Conservation (phyloP, 352 stramenopile species). For the Phytophthora aleatoria region DNA sequence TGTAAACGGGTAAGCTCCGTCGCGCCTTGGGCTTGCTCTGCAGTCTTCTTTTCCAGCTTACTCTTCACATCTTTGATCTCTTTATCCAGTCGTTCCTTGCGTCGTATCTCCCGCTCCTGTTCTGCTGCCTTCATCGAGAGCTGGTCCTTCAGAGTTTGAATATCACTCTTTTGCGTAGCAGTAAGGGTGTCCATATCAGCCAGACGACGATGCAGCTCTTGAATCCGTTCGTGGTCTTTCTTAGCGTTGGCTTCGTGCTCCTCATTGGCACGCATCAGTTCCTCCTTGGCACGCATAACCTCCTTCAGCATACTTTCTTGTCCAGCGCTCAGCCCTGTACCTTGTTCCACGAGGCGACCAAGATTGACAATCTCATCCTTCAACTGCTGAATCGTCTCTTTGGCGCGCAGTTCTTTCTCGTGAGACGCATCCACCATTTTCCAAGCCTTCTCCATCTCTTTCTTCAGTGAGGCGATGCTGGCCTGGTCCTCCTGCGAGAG, state of each 20-base stretch:
- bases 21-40: slow-evolving; percentile 53
- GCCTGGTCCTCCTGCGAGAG: slow-evolving; percentile 94
- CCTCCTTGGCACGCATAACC: slow-evolving; percentile 90
- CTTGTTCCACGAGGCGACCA: slow-evolving; percentile 95
- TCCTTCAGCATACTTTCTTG: slow-evolving; percentile 95
- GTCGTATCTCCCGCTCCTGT: slow-evolving; percentile 87
- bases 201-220: slow-evolving; percentile 77
- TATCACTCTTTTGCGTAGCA: slow-evolving; percentile 65
- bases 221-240: slow-evolving; percentile 82
- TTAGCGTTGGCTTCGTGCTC: slow-evolving; percentile 81
- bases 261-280: slow-evolving; percentile 87
- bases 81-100: slow-evolving; percentile 91
- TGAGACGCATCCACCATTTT: slow-evolving; percentile 96
- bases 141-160: slow-evolving; percentile 88
- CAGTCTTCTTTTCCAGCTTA: slow-evolving; percentile 89
- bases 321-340: slow-evolving; percentile 87
- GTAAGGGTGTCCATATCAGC: slow-evolving; percentile 64
- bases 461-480: slow-evolving; percentile 93
- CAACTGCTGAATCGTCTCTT: slow-evolving; percentile 95
- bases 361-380: slow-evolving; percentile 97
- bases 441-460: slow-evolving; percentile 96
- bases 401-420: slow-evolving; percentile 93
- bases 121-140: slow-evolving; percentile 87
- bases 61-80: slow-evolving; percentile 91
- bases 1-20: slow-evolving; percentile 71